A percentile compares a stretch with the other conserved stretches of the same genome.
phyloP scores from a whole-genome alignment of 2,329 filamentous ascomycete species.

The Diaporthe vaccinii region DNA sequence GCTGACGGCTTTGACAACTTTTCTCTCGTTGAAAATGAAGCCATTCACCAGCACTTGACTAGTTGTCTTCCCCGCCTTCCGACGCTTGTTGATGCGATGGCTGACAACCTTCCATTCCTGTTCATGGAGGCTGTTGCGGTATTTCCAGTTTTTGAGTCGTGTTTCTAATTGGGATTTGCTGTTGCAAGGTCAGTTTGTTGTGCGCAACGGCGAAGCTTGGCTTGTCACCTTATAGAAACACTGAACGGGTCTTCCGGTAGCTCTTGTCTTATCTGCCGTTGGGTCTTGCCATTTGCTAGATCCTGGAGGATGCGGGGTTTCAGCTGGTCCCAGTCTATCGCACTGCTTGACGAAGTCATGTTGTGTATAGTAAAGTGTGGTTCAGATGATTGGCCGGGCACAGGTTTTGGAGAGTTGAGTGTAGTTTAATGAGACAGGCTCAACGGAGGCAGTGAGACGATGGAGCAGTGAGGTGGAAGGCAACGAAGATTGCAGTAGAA shows the following conservation, averaged over 20 bases:
- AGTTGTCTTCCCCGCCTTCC: neutral
- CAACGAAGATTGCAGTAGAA: neutral
- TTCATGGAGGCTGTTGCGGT: neutral
- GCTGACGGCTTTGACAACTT: neutral
- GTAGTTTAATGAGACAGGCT: neutral
- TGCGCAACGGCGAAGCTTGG: neutral
- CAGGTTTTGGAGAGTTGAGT: neutral
- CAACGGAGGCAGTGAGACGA: neutral
- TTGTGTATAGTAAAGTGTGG: neutral
- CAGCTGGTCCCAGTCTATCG: neutral
- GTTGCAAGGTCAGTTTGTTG: neutral
- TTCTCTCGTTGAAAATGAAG: neutral
- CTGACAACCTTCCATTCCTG: neutral
- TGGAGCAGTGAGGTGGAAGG: neutral
- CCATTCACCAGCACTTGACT: neutral
- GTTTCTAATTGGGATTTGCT: neutral
- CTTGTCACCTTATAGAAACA: neutral
- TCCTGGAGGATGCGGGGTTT: neutral
- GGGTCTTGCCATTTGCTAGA: neutral
- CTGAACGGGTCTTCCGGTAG: neutral
- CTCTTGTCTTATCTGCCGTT: neutral
- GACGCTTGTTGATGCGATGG: neutral
- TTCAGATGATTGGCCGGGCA: neutral
- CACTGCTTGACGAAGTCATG: neutral
- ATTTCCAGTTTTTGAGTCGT: neutral